These are phyloP conservation scores for Scopulariopsis brevicaulis DNA, from an alignment of 2,329 filamentous ascomycete genomes.

Conservation along the genomic window DNA sequence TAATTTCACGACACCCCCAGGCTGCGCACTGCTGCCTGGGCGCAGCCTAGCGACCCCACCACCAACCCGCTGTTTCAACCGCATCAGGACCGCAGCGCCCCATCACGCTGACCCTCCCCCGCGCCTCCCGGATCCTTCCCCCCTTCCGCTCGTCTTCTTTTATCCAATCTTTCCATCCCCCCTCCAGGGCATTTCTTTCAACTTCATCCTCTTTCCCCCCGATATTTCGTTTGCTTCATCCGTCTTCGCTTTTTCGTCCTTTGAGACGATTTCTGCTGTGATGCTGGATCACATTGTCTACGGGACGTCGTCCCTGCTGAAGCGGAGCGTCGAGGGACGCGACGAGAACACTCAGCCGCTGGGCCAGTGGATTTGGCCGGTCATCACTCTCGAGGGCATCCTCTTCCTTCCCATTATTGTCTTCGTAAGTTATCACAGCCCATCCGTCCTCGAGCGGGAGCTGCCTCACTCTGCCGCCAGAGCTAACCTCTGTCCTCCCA, in stretches of 20 bases:
- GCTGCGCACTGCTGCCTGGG: neutral
- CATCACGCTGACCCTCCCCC: neutral
- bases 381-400: neutral
- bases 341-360: neutral
- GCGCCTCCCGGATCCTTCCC: neutral
- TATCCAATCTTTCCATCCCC: neutral
- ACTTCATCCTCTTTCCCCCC: neutral
- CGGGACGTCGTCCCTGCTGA: neutral
- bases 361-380: neutral
- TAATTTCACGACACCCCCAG: neutral
- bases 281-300: neutral
- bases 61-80: neutral
- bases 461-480: neutral
- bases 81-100: neutral
- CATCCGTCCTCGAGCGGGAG: neutral
- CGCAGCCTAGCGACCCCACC: neutral
- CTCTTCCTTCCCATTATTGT: conserved; percentile 2
- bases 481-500: conserved; percentile 11
- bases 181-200: neutral
- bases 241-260: neutral
- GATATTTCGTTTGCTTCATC: neutral
- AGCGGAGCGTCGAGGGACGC: neutral
- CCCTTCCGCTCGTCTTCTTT: neutral
- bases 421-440: neutral
- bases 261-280: neutral